Percentiles rank a stretch among this genome's conserved stretches.
Conservation (phyloP, 306 rosid species). For the Luffa aegyptiaca region DNA sequence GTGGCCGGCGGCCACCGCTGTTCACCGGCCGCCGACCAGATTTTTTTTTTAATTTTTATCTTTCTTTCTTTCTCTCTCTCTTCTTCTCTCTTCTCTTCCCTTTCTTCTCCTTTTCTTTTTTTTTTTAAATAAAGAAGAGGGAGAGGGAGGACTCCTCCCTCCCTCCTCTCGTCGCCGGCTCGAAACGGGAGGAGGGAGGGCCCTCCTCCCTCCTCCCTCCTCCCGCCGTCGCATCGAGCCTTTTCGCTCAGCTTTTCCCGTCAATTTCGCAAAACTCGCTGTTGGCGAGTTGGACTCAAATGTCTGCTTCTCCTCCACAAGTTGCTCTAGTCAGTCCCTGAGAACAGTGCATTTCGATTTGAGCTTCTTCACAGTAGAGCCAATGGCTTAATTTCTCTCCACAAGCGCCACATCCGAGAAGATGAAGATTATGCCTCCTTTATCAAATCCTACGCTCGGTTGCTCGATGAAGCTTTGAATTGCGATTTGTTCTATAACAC, state of each 20-base stretch:
- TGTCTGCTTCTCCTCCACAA: conserved; percentile 73
- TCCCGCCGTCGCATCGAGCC: conserved; percentile 44
- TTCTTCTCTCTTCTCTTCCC: too few species aligned
- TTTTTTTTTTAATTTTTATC: too few species aligned
- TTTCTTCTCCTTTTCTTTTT: too few species aligned
- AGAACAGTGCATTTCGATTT: conserved; percentile 20
- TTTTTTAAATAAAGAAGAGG: too few species aligned
- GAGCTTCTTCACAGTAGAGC: conserved; percentile 45
- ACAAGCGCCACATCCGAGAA: conserved; percentile 44
- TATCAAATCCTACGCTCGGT: conserved; percentile 42
- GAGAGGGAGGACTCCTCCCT: too few species aligned
- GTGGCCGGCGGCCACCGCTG: too few species aligned
- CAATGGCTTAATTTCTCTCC: conserved; percentile 45
- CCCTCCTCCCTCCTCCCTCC: too few species aligned
- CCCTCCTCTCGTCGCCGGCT: too few species aligned
- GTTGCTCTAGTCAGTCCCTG: conserved; percentile 49
- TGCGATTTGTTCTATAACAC: conserved; percentile 21
- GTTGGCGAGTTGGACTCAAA: conserved; percentile 79
- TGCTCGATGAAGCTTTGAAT: conserved; percentile 46
- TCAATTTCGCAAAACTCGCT: conserved; percentile 45
- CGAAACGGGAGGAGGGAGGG: too few species aligned
- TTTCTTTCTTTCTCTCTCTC: too few species aligned
- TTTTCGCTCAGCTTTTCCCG: conserved; percentile 53
- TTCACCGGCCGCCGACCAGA: too few species aligned
- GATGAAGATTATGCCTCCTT: conserved; percentile 30